Conservation (phyloP, 2,329 filamentous ascomycete species). For the Penicillium sp. region DNA sequence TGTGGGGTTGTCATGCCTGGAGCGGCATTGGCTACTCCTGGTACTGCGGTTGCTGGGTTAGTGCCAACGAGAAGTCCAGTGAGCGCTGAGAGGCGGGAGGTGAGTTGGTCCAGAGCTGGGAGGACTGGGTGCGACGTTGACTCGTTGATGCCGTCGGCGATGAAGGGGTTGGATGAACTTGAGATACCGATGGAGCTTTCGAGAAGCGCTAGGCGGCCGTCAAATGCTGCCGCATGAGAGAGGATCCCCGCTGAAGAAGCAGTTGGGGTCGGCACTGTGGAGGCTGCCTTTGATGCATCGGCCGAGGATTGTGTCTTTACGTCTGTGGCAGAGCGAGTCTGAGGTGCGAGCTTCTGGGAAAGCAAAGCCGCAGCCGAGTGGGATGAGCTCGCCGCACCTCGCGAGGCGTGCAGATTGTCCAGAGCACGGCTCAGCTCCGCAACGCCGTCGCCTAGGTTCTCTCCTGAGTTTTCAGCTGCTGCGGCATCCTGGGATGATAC, state of each 20-base stretch:
- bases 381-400: conserved; percentile 19
- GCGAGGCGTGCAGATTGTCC: conserved; percentile 57
- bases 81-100: conserved; percentile 75
- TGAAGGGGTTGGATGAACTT: conserved; percentile 60
- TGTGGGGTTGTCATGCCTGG: conserved; percentile 41
- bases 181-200: conserved; percentile 80
- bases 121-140: conserved; percentile 63
- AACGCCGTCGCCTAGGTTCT: conserved; percentile 55
- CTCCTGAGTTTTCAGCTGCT: conserved; percentile 42
- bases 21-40: conserved; percentile 14
- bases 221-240: conserved; percentile 81
- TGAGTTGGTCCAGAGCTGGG: conserved; percentile 75
- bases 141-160: conserved; percentile 51
- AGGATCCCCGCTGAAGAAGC: conserved; percentile 54
- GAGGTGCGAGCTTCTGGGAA: conserved; percentile 33
- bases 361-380: conserved; percentile 37
- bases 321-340: conserved; percentile 5
- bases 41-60: conserved; percentile 27
- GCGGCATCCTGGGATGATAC: conserved; percentile 17
- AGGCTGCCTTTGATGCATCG: conserved; percentile 10
- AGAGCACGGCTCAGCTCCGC: conserved; percentile 69
- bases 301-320: conserved; percentile 5
- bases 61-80: conserved; percentile 48
- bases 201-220: conserved; percentile 72
- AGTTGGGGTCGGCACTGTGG: conserved; percentile 8